These are phyloP conservation scores for Hericium rajendrae DNA, from an alignment of 768 basidiomycete genomes.

Conservation along the genomic window DNA sequence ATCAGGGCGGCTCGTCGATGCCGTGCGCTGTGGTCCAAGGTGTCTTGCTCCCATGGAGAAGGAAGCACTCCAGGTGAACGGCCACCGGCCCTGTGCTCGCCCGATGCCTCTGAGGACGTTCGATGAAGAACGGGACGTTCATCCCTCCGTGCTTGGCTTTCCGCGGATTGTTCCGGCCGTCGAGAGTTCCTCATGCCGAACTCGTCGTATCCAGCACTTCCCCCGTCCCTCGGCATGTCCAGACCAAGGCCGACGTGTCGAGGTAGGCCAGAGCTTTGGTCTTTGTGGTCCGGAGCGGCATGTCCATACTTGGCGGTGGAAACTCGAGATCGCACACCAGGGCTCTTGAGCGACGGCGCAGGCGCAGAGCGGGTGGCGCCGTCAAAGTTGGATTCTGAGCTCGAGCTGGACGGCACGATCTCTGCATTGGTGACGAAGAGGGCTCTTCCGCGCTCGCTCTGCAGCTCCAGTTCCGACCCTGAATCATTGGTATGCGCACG, in stretches of 20 bases:
- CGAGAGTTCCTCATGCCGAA: neutral
- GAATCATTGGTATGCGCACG: neutral
- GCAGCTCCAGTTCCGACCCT: neutral
- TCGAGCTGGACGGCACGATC: slow-evolving; percentile 12
- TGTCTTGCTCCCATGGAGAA: neutral
- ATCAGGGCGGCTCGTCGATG: slow-evolving; percentile 28
- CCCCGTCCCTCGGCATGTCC: neutral
- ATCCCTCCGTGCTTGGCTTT: neutral
- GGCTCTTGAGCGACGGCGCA: neutral
- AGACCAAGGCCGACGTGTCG: neutral
- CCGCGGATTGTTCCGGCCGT: neutral
- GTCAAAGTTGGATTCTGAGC: slow-evolving; percentile 16
- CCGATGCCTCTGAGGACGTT: too few species aligned
- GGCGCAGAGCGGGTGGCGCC: neutral
- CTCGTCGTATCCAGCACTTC: neutral
- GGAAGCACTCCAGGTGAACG: neutral
- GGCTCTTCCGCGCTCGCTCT: neutral
- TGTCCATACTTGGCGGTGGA: neutral
- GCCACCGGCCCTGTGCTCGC: neutral
- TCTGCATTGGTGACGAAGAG: slow-evolving; percentile 19
- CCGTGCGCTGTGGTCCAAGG: slow-evolving; percentile 3
- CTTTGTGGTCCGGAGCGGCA: neutral
- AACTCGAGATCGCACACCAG: neutral
- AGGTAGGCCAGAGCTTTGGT: neutral
- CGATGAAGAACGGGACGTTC: too few species aligned